Conservation (phyloP, 2,329 filamentous ascomycete species). For the Botrytis fragariae region DNA sequence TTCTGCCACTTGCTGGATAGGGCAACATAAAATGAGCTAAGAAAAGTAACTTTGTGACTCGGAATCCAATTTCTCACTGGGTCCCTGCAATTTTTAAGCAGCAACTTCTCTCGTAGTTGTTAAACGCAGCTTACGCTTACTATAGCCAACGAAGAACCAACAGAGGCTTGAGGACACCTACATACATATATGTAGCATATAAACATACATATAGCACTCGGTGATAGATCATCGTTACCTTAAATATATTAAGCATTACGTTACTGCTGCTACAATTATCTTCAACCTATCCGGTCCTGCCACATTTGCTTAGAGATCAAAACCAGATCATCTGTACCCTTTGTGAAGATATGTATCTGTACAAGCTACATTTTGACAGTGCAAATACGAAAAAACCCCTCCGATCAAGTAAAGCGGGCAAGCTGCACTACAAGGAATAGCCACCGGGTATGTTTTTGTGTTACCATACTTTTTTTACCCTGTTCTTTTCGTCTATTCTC, state of each 20-base stretch:
- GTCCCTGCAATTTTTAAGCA: not conserved
- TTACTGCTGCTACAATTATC: not conserved
- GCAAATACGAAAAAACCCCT: not conserved
- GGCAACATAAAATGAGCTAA: not conserved
- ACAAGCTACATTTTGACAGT: not conserved
- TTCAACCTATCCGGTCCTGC: conserved; percentile 11
- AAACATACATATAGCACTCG: not conserved
- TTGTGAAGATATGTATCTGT: not conserved
- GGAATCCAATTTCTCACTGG: not conserved
- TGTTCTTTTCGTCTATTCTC: not conserved
- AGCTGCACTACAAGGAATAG: not conserved
- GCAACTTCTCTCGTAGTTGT: not conserved
- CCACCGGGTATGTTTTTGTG: not conserved
- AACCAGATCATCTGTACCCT: not conserved
- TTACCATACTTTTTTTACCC: not conserved
- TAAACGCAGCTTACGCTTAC: conserved; percentile 15
- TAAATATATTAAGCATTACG: conserved; percentile 11
- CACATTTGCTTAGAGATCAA: conserved; percentile 9
- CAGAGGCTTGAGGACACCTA: not conserved
- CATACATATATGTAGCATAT: not conserved
- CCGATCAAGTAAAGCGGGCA: conserved; percentile 1
- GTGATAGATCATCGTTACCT: not conserved
- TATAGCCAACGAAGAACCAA: not conserved
- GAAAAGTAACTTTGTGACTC: not conserved
- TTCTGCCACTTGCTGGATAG: conserved; percentile 7